These are phyloP conservation scores for Colletotrichum lini DNA, from an alignment of 2,329 filamentous ascomycete species.

Conservation along the genomic window DNA sequence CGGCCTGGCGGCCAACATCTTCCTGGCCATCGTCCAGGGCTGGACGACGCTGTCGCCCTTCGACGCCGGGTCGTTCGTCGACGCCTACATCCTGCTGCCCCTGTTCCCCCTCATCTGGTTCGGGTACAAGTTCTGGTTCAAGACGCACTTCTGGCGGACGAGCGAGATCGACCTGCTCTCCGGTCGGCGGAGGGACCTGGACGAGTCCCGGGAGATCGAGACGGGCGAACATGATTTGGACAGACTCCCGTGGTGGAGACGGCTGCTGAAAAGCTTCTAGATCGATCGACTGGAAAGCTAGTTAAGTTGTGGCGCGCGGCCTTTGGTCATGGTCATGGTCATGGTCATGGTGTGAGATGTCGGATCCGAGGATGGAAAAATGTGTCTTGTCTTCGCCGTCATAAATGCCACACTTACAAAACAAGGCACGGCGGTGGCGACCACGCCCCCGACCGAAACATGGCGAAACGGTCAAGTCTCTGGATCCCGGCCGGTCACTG, in stretches of 20 bases:
- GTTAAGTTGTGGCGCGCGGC: no score
- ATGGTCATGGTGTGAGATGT: no score
- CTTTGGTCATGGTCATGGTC: no score
- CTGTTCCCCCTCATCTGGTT: constrained; percentile 72
- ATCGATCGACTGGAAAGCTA: neutral
- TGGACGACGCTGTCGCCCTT: constrained; percentile 74
- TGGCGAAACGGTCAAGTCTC: no score
- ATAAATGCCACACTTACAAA: no score
- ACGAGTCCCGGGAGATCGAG: constrained; percentile 57
- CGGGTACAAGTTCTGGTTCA: constrained; percentile 68
- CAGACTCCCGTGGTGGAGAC: constrained; percentile 59
- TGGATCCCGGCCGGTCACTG: neutral
- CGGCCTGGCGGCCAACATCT: constrained; percentile 69
- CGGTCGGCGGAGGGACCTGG: constrained; percentile 69
- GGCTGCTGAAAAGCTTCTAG: constrained; percentile 59
- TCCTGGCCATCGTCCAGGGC: constrained; percentile 73
- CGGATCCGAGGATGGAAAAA: no score
- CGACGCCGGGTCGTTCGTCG: constrained; percentile 71
- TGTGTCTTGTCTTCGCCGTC: no score
- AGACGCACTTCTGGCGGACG: constrained; percentile 64
- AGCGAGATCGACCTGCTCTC: constrained; percentile 70
- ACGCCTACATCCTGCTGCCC: constrained; percentile 74
- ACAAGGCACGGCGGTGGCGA: no score
- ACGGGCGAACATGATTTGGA: constrained; percentile 45
- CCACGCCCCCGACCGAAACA: no score